Evolutionary conservation across 2,329 filamentous ascomycete genomes (phyloP), one percentile per base, ranked within the genome.

Genomic region (Capronia coronata): DNA sequence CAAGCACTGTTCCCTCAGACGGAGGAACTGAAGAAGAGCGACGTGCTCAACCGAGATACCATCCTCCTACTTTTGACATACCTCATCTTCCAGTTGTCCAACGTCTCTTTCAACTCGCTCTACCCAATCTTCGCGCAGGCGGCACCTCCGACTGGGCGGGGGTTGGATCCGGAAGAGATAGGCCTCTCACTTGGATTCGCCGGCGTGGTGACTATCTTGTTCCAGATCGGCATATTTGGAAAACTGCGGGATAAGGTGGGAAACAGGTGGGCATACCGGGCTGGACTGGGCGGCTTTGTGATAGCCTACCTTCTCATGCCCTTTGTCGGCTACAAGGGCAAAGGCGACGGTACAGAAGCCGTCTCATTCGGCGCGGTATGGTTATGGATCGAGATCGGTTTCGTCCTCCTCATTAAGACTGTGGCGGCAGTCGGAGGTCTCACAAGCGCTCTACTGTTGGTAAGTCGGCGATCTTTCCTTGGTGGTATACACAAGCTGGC

Each of bases 41-140:
- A 80, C 43, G 69, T 95, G 1, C 75, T 91, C 43, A 94, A 87
- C 62, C 77, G 82, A 49, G 89, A 93, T 51, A 95, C 89, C 0
- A 66, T 96, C 10, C 72, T 94, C 2, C 77, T 98, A 0, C 77
- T 98, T 4, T 66, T 80, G 45, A 94, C 90, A 0, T 97, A 95
- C 63, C 79, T 96, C 37, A 84, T 97, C 43, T 98, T 97, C 64
- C 90, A 96, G 62, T 76, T 98, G 3, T 83, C 86, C 53, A 97
- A 97, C 66, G 88, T 96, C 58, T 89, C 88, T 2, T 98, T 90
- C 76, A 96, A 95, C 68, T 91, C 87, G 14, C 74, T 98, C 0
- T 98, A 94, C 62, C 93, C 93, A 1, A 91, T 97, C 46, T 98
- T 97, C 61, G 87, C 84, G 0, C 83, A 90, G 47, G 82, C 85